These are phyloP conservation scores for Lolium rigidum DNA, from an alignment of 176 grass and related monocot species.

Conservation along the genomic window DNA sequence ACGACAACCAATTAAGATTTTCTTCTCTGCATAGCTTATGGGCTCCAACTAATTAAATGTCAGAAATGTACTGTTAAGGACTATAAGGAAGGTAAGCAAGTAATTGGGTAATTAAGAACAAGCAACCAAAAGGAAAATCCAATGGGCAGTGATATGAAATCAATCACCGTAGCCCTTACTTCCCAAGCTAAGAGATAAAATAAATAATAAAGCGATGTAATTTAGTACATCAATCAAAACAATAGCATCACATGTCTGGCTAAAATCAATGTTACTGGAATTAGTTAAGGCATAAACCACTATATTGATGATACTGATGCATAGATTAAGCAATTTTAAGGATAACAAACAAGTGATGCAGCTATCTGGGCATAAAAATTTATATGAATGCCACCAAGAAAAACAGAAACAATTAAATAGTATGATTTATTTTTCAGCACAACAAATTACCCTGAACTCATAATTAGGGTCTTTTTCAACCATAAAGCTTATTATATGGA, in stretches of 20 bases:
- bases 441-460: slow-evolving; percentile 1
- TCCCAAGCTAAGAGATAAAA: no score
- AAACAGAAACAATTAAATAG: not conserved
- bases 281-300: not conserved
- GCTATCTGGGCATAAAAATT: not conserved
- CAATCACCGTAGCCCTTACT: no score
- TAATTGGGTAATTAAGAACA: not conserved
- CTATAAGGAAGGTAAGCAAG: no score
- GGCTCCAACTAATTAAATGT: no score
- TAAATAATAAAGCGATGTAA: no score
- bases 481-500: not conserved
- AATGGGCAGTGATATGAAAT: no score
- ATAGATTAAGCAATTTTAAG: not conserved
- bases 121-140: not conserved
- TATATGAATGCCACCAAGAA: not conserved
- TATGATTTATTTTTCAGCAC: not conserved
- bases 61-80: not conserved
- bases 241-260: no score
- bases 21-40: no score
- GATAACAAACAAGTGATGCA: not conserved
- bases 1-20: not conserved
- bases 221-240: no score
- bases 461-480: not conserved
- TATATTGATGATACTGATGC: slow-evolving; percentile 20
- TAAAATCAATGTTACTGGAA: no score